Percentiles rank a stretch among this genome's conserved stretches.
Evolutionary conservation across 768 basidiomycete species (phyloP).

Genomic region (Albatrellus ellisii): DNA sequence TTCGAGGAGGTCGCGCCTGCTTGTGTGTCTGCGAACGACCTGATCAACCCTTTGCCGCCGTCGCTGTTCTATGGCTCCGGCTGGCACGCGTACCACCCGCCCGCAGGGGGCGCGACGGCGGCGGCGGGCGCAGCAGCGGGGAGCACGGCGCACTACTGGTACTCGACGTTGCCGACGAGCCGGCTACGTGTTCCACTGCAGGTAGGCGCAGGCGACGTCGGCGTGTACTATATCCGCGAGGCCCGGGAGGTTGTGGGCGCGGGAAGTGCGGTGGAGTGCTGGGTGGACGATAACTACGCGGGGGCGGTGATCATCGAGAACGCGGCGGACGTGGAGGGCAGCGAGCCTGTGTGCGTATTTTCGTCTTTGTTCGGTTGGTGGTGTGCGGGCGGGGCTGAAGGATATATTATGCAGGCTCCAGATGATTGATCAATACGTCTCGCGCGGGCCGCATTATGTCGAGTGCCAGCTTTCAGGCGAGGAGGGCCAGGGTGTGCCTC

Average conservation of each 20-base stretch:
- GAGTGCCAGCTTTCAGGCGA: constrained; percentile 85
- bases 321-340: constrained; percentile 46
- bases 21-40: constrained; percentile 94
- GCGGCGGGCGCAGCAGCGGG: not conserved
- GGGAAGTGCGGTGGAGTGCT: constrained; percentile 74
- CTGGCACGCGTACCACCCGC: constrained; percentile 72
- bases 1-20: constrained; percentile 85
- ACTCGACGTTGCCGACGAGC: constrained; percentile 75
- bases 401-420: constrained; percentile 48
- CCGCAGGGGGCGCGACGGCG: constrained; percentile 9
- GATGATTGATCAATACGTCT: constrained; percentile 78
- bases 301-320: constrained; percentile 75
- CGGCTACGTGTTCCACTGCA: constrained; percentile 73
- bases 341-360: constrained; percentile 51
- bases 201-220: constrained; percentile 84
- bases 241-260: constrained; percentile 39
- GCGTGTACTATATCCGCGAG: constrained; percentile 79
- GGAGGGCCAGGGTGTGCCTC: constrained; percentile 64
- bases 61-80: constrained; percentile 90
- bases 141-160: constrained; percentile 78
- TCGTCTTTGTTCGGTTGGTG: constrained; percentile 1
- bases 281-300: constrained; percentile 92
- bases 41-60: constrained; percentile 93
- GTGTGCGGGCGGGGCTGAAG: not conserved
- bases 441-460: constrained; percentile 85